These are phyloP conservation scores for Microdochium paspali DNA, from an alignment of 2,329 filamentous ascomycete species.

Conservation along the genomic window DNA sequence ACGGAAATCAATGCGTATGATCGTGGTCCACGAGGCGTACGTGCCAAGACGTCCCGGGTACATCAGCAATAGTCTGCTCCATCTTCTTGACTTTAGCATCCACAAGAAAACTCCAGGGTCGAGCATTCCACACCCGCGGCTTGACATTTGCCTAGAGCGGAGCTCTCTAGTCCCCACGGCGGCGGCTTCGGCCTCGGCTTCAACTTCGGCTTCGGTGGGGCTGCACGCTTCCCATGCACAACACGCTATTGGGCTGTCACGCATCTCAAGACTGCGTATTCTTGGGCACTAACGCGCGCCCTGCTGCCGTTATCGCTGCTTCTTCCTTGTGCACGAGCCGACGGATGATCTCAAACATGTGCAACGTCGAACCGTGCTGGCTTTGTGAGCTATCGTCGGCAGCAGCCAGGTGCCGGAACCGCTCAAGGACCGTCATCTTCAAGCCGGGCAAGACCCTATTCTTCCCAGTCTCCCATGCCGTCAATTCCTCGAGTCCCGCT, in stretches of 20 bases:
- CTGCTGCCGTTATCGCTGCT: too few species aligned
- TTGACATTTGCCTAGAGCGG: too few species aligned
- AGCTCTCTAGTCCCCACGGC: not conserved
- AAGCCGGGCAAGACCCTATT: slow-evolving; percentile 6
- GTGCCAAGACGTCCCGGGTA: too few species aligned
- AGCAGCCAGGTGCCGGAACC: not conserved
- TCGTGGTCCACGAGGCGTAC: too few species aligned
- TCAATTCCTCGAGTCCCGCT: slow-evolving; percentile 11
- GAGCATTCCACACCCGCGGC: too few species aligned
- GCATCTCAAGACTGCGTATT: too few species aligned
- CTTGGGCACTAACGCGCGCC: too few species aligned
- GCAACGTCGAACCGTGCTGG: not conserved
- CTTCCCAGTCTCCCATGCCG: slow-evolving; percentile 12
- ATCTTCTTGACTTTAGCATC: too few species aligned
- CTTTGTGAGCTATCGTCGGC: not conserved
- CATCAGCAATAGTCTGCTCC: too few species aligned
- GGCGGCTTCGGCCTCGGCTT: not conserved
- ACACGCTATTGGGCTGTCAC: too few species aligned
- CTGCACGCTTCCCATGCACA: not conserved
- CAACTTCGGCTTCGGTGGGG: not conserved
- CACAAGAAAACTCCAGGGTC: too few species aligned
- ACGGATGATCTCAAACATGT: not conserved
- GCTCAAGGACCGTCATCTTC: slow-evolving; percentile 11
- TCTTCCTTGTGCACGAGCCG: not conserved
- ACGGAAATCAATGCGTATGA: too few species aligned